These are phyloP conservation scores for Salix purpurea DNA, from an alignment of 345 rosid genomes.

Conservation along the genomic window DNA sequence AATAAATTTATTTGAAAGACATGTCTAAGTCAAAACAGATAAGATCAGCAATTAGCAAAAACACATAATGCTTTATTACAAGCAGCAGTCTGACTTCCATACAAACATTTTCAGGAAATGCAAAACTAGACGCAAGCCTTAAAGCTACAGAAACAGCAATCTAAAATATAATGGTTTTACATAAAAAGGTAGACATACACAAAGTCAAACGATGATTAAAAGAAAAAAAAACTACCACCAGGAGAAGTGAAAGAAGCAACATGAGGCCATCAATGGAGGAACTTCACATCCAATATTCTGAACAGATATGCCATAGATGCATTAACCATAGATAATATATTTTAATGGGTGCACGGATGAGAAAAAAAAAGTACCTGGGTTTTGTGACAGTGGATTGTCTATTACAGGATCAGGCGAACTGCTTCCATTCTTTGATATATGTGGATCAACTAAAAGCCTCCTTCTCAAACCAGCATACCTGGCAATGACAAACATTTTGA, in stretches of 20 bases:
- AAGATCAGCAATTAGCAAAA: not conserved
- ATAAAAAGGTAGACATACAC: too few relatives aligned
- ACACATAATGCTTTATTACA: not conserved
- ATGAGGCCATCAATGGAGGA: not conserved
- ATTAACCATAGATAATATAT: not conserved
- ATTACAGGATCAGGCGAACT: slow-evolving; percentile 62
- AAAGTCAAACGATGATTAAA: too few relatives aligned
- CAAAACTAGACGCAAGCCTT: not conserved
- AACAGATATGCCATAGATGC: not conserved
- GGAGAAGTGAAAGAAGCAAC: not conserved
- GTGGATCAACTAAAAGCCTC: slow-evolving; percentile 74
- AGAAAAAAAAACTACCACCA: not conserved
- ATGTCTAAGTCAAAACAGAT: not conserved
- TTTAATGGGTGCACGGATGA: too few relatives aligned
- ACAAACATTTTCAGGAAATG: not conserved
- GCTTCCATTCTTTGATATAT: slow-evolving; percentile 53
- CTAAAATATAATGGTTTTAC: too few relatives aligned
- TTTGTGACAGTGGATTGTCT: slow-evolving; percentile 93
- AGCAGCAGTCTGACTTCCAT: not conserved
- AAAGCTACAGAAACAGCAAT: too few relatives aligned
- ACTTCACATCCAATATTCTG: not conserved
- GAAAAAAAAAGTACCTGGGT: slow-evolving; percentile 58
- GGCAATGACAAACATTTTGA: slow-evolving; percentile 3
- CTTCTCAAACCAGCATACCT: slow-evolving; percentile 87
- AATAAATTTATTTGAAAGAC: not conserved